Conservation (phyloP, 768 basidiomycete genomes). For the Xerocomellus amylosporus region DNA sequence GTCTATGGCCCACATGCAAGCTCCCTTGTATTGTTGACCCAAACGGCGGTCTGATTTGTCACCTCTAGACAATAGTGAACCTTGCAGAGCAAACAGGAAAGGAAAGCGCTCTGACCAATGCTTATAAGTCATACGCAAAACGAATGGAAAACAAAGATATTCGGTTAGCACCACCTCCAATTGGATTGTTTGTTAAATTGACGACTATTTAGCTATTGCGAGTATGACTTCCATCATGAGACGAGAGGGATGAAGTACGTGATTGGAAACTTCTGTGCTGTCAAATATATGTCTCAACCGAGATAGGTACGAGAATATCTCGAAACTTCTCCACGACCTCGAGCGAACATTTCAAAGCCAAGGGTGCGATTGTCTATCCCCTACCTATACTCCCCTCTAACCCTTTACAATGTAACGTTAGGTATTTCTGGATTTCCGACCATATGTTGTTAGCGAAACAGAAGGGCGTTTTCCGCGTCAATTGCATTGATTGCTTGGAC, state of each 20-base stretch:
- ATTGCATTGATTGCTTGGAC: constrained; percentile 95
- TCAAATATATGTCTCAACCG: neutral
- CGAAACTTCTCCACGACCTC: constrained; percentile 67
- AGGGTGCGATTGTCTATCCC: constrained; percentile 48
- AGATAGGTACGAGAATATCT: constrained; percentile 83
- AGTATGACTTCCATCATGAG: constrained; percentile 92
- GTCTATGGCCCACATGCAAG: constrained; percentile 78
- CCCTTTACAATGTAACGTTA: constrained; percentile 26
- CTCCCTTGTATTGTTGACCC: neutral
- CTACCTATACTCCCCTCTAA: neutral
- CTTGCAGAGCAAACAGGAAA: constrained; percentile 90
- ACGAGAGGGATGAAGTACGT: constrained; percentile 92
- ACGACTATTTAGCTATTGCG: constrained; percentile 52
- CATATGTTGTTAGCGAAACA: constrained; percentile 72
- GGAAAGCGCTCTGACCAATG: constrained; percentile 75
- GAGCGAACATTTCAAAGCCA: constrained; percentile 74
- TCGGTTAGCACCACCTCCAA: constrained; percentile 41
- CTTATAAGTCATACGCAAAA: constrained; percentile 68
- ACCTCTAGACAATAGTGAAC: constrained; percentile 71
- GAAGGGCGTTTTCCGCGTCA: constrained; percentile 83
- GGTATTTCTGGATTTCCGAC: constrained; percentile 82
- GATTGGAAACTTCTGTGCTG: neutral
- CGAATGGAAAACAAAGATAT: constrained; percentile 55
- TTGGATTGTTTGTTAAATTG: neutral
- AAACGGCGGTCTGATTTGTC: constrained; percentile 4